These are phyloP conservation scores for Schrenkiella parvula DNA, from an alignment of 345 rosid genomes.

Conservation along the genomic window DNA sequence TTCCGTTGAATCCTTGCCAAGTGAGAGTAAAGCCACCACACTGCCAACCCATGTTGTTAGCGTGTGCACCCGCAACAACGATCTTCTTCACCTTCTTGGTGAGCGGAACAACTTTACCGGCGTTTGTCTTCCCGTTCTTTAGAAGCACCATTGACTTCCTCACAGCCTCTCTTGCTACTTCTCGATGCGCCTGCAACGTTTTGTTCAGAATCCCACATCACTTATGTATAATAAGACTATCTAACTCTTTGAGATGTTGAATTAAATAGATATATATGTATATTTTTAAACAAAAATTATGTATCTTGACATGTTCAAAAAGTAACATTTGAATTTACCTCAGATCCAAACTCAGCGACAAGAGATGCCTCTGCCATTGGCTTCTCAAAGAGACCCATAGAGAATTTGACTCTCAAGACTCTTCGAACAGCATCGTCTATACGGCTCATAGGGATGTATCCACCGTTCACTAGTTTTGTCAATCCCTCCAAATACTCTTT, in stretches of 20 bases:
- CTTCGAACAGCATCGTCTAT: slow-evolving; percentile 83
- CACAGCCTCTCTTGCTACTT: slow-evolving; percentile 72
- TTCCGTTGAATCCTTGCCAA: slow-evolving; percentile 62
- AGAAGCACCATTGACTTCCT: slow-evolving; percentile 72
- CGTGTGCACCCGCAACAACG: slow-evolving; percentile 61
- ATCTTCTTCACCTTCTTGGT: slow-evolving; percentile 51
- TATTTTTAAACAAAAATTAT: neutral
- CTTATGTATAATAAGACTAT: neutral
- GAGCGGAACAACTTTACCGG: slow-evolving; percentile 52
- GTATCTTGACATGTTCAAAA: neutral
- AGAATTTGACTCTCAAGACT: slow-evolving; percentile 73
- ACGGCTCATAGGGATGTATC: slow-evolving; percentile 55
- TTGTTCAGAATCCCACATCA: neutral
- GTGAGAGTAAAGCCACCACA: slow-evolving; percentile 75
- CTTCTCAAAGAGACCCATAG: slow-evolving; percentile 69
- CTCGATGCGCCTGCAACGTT: slow-evolving; percentile 51
- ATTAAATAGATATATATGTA: neutral
- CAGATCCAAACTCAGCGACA: slow-evolving; percentile 45
- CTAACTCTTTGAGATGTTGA: neutral
- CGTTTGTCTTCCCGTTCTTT: slow-evolving; percentile 52
- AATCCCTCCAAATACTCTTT: slow-evolving; percentile 45
- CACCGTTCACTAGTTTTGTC: slow-evolving; percentile 41
- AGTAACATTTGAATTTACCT: slow-evolving; percentile 36
- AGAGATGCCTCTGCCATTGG: slow-evolving; percentile 46
- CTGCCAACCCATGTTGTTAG: slow-evolving; percentile 66